Evolutionary conservation across 495 filamentous ascomycete species (phyloP), one percentile per base, ranked within the genome.

Genomic region (Trichocladium uniseriatum): DNA sequence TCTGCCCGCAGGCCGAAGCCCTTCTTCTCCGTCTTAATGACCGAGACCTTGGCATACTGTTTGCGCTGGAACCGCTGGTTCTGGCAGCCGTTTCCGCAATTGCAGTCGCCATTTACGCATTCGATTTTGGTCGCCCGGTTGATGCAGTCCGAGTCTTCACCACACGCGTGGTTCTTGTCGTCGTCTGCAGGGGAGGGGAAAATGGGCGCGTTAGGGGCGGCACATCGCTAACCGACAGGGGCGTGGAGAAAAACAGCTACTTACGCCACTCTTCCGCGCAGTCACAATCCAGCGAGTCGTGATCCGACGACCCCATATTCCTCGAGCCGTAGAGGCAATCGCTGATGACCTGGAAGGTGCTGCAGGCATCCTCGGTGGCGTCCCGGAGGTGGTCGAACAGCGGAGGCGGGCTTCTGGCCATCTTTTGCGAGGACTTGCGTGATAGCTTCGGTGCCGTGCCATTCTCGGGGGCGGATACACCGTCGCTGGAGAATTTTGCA

Each of bases 41-140:
- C 92, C 14, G 88, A 82, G 45, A 99, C 94, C 51, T 83, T 65
- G 54, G 91, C 90, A 61, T 89, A 99, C 58, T 95, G 79, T 64
- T 81, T 85, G 52, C 79, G 86, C 67, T 94, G 90, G 57, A 99
- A 97, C 43, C 92, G 84, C 59, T 95, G 89, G 61, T 99, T 99
- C 61, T 91, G 86, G 63, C 92, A 99, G 36, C 79, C 81, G 27
- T 76, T 63, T 35, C 90, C 91, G 69, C 92, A 99, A 55, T 85
- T 82, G 67, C 90, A 95, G 43, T 84, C 80, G 51, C 79, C 78
- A 36, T 82, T 80, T 16, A 87, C 76, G 63, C 92, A 99, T 66
- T 99, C 92, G 74, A 99, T 95, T 61, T 95, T 95, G 28, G 92
- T 97, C 45, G 87, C 84, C 62, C 94, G 87, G 64, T 99, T 99